A percentile compares a stretch with the other conserved stretches of the same genome.
These are phyloP conservation scores for Auricularia heimuer DNA, from an alignment of 768 basidiomycete genomes.

Conservation along the genomic window DNA sequence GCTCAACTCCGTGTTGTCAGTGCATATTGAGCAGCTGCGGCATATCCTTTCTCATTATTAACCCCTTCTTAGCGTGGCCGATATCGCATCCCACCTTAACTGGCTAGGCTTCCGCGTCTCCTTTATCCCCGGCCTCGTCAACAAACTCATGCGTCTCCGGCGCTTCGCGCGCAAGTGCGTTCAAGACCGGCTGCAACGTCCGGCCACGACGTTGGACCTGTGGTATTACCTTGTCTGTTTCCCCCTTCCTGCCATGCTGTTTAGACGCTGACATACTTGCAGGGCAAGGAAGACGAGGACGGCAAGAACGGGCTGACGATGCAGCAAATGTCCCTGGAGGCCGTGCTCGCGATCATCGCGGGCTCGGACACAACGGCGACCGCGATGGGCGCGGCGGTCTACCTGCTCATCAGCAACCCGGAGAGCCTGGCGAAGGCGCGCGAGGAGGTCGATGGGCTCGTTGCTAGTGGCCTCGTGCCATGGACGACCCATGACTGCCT, in stretches of 20 bases:
- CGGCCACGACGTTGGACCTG: background rate
- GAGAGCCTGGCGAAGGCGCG: constrained; percentile 5
- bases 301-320: background rate
- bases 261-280: background rate
- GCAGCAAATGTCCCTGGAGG: background rate
- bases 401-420: constrained; percentile 6
- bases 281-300: background rate
- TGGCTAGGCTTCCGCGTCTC: background rate
- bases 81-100: background rate
- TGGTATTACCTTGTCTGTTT: background rate
- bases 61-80: background rate
- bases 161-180: background rate
- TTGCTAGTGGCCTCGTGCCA: background rate
- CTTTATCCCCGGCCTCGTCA: background rate
- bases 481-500: background rate
- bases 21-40: background rate
- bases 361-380: constrained; percentile 19
- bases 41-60: background rate
- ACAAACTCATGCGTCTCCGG: background rate
- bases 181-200: background rate
- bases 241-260: background rate
- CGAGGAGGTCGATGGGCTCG: constrained; percentile 8
- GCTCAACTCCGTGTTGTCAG: background rate
- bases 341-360: background rate
- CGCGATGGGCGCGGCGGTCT: constrained; percentile 19